phyloP scores from a whole-genome alignment of 2,329 filamentous ascomycete genomes.

The Colletotrichum incanum region DNA sequence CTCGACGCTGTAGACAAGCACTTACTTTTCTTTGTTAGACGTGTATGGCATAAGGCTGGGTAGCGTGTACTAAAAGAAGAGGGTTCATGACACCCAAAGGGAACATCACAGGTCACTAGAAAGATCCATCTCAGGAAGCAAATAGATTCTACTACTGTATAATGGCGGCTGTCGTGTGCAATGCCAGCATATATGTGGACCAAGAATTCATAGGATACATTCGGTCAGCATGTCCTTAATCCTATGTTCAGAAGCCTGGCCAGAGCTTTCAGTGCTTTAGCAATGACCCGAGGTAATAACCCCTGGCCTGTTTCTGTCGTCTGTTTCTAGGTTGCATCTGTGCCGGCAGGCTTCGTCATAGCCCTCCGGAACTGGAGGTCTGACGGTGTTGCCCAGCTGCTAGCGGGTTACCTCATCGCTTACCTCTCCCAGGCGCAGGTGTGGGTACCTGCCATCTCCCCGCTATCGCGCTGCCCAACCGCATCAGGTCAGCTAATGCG shows the following conservation, averaged over 20 bases:
- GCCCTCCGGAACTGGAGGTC: constrained; percentile 37
- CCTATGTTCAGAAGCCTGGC: not conserved
- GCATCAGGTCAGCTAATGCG: constrained; percentile 26
- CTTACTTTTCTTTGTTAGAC: constrained; percentile 42
- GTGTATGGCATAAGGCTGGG: constrained; percentile 44
- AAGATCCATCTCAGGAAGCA: constrained; percentile 43
- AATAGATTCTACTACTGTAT: constrained; percentile 44
- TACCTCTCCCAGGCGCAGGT: not conserved
- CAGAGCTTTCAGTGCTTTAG: constrained; percentile 4
- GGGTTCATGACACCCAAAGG: constrained; percentile 39
- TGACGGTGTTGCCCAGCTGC: constrained; percentile 32
- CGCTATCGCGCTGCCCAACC: constrained; percentile 38
- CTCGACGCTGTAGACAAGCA: constrained; percentile 46
- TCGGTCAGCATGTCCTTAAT: not conserved
- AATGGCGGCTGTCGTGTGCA: constrained; percentile 22
- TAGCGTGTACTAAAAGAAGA: constrained; percentile 45
- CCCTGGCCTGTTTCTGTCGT: constrained; percentile 16
- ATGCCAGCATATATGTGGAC: not conserved
- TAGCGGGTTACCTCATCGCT: constrained; percentile 34
- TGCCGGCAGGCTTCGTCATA: constrained; percentile 41
- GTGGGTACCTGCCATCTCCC: constrained; percentile 28
- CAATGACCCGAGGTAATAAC: constrained; percentile 7
- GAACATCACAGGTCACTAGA: constrained; percentile 43
- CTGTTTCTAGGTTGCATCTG: constrained; percentile 26
- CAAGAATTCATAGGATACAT: not conserved